Percentiles rank a stretch among this genome's conserved stretches.
Evolutionary conservation across 2,329 filamentous ascomycete species (phyloP).

Genomic region (Alternaria ventricosa): DNA sequence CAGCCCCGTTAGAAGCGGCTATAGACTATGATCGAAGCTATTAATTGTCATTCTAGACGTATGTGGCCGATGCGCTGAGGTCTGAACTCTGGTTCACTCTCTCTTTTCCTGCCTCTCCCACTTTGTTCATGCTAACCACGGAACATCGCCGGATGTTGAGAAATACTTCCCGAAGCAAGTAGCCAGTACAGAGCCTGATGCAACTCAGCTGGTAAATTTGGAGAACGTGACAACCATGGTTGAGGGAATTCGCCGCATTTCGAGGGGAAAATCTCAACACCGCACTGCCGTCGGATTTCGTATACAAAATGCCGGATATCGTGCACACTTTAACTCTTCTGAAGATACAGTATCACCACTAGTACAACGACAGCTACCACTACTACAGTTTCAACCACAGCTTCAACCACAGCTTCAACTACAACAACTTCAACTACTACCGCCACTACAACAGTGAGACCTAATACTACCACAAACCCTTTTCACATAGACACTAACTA

Average conservation of each 20-base stretch:
- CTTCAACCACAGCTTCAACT: not conserved
- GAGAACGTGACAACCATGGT: not conserved
- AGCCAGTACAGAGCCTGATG: not conserved
- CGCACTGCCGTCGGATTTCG: not conserved
- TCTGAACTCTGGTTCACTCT: not conserved
- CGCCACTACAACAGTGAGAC: not conserved
- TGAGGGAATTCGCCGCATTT: not conserved
- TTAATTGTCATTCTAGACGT: not conserved
- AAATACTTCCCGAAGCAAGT: not conserved
- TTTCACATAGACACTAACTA: not conserved
- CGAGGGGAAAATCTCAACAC: not conserved
- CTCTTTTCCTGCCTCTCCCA: not conserved
- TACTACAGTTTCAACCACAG: not conserved
- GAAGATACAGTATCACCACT: not conserved
- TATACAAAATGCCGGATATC: not conserved
- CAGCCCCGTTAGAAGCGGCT: not conserved
- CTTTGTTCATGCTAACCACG: not conserved
- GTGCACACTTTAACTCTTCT: not conserved
- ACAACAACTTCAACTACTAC: not conserved
- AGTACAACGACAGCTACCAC: not conserved
- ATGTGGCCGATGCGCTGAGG: not conserved
- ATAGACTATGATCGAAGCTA: not conserved
- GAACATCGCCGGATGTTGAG: not conserved
- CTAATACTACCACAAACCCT: not conserved
- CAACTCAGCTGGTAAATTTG: not conserved